Evolutionary conservation across 495 filamentous ascomycete species (phyloP), one percentile per base, ranked within the genome.

Genomic region (Aspergillus heteromorphus): DNA sequence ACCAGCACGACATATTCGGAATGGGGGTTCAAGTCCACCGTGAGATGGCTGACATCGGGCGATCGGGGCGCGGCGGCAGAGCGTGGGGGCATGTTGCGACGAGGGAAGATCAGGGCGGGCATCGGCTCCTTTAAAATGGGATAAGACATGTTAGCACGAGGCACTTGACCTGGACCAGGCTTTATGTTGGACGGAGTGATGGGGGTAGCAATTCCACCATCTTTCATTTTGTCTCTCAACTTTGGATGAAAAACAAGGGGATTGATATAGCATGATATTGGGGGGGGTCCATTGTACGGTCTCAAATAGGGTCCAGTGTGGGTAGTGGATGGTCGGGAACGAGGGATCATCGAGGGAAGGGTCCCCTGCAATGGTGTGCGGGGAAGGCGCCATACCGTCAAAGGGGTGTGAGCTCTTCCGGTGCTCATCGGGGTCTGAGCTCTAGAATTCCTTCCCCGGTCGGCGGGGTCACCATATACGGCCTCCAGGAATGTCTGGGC

Each of bases 1-100:
- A 97, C 78, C 7, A 98, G 66, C 53, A 98, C 83, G 4, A 91
- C 86, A 63, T 96, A 97, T 56, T 97, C 91, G 51, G 88, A 80
- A 19, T 81, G 82, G 0, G 79, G 73, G 51, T 93, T 90, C 54
- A 83, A 74, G 5, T 84, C 78, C 0, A 92, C 69, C 9, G 76
- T 70, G 9, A 96, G 69, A 48, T 87, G 77, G 67, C 80, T 81
- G 49, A 96, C 82, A 59, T 89, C 83, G 9, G 93, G 93, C 3
- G 79, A 73, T 49, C 85, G 81, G 0, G 91, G 90, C 1, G 90
- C 70, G 0, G 78, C 72, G 19, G 80, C 87, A 0, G 85, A 79
- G 54, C 83, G 78, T 55, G 83, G 80, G 19, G 81, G 73, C n/a
- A 79, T 60, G 27, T 83, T 76, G 43, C 83, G 81, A 40, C 79